These are phyloP conservation scores for Caloboletus firmus DNA, from an alignment of 1,284 basidiomycete genomes.

Conservation along the genomic window DNA sequence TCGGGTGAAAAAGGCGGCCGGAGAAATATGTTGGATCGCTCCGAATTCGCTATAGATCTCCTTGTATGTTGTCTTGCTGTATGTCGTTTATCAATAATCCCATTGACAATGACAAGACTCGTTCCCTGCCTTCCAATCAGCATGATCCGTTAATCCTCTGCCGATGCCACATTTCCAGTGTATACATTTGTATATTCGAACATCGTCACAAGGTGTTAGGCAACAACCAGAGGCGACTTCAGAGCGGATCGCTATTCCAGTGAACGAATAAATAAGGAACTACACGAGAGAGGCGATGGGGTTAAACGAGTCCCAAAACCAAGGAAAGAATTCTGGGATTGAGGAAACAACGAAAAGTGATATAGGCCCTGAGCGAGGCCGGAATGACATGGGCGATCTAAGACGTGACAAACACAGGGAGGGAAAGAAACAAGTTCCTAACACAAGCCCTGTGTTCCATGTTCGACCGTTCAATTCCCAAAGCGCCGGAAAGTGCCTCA, in stretches of 20 bases:
- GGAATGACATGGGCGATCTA: no score
- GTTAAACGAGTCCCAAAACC: no score
- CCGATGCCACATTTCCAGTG: not conserved
- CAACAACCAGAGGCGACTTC: no score
- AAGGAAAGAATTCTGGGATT: no score
- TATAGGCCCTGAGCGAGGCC: no score
- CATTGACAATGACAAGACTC: not conserved
- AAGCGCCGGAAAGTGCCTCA: slow-evolving; percentile 10
- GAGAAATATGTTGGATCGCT: slow-evolving; percentile 54
- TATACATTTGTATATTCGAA: not conserved
- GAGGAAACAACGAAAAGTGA: no score
- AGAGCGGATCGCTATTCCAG: no score
- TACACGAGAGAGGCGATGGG: no score
- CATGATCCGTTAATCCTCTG: not conserved
- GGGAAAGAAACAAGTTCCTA: no score
- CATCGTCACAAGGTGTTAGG: no score
- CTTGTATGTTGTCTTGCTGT: slow-evolving; percentile 15
- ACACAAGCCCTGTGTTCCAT: not conserved
- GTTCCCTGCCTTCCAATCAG: not conserved
- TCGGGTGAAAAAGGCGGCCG: slow-evolving; percentile 91
- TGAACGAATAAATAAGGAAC: no score
- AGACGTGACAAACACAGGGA: no score
- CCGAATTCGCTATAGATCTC: slow-evolving; percentile 23
- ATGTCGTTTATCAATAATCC: not conserved
- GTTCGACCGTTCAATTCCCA: not conserved